Conservation (phyloP, 1,139 yeast species). For the Pichia norvegensis region DNA sequence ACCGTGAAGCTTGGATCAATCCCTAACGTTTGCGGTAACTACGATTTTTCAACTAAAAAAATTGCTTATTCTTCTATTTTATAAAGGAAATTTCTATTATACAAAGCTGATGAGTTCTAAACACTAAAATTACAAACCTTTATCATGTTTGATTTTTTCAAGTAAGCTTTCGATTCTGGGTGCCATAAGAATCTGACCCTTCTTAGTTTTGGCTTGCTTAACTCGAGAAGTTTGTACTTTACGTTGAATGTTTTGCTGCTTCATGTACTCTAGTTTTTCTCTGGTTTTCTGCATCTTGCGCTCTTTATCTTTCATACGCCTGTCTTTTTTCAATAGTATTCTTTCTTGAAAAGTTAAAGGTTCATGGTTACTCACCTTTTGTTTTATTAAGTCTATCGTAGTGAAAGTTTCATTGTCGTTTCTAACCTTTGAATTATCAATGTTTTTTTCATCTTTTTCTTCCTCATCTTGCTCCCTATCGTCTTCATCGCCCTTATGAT, state of each 20-base stretch:
- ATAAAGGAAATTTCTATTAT: no score
- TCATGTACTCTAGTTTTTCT: conserved; percentile 19
- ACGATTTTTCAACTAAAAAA: no score
- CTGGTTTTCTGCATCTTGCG: conserved; percentile 26
- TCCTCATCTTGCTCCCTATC: no score
- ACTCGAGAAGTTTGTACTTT: conserved; percentile 35
- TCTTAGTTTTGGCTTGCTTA: conserved; percentile 48
- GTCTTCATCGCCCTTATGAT: neutral
- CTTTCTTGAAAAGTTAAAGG: conserved; percentile 30
- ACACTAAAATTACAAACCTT: neutral
- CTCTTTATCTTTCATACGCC: conserved; percentile 23
- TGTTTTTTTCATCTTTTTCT: neutral
- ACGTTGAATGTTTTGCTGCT: conserved; percentile 20
- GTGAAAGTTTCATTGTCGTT: neutral
- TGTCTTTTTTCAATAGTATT: conserved; percentile 25
- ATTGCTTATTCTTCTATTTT: no score
- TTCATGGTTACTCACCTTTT: conserved; percentile 14
- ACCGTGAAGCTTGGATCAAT: neutral
- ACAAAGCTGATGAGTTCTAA: no score
- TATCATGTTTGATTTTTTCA: conserved; percentile 62
- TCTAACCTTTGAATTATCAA: neutral
- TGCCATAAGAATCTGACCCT: conserved; percentile 89
- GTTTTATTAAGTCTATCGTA: conserved; percentile 12
- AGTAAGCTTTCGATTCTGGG: conserved; percentile 74
- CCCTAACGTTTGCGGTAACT: no score